phyloP scores from a whole-genome alignment of 106 monocot genomes.

The Acorus calamus region DNA sequence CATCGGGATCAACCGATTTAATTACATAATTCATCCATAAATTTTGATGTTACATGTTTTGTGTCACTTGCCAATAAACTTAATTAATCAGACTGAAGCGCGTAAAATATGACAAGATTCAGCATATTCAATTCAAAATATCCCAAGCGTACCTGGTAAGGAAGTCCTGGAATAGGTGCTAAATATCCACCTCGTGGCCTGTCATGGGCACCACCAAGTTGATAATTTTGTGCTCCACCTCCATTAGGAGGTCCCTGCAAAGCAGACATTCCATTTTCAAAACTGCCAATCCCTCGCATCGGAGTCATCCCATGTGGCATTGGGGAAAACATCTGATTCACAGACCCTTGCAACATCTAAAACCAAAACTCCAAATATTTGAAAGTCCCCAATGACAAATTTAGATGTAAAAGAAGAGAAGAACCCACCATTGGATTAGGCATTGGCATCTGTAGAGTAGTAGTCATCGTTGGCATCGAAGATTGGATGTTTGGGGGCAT shows the following conservation, averaged over 20 bases:
- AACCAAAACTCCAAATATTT: background rate
- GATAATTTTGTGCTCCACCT: too few species aligned
- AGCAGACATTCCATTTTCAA: too few species aligned
- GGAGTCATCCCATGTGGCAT: slow-evolving; percentile 50
- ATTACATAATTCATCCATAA: too few species aligned
- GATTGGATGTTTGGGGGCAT: slow-evolving; percentile 19
- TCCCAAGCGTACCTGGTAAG: slow-evolving; percentile 44
- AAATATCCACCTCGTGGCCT: slow-evolving; percentile 37
- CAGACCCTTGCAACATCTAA: slow-evolving; percentile 63
- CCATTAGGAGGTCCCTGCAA: too few species aligned
- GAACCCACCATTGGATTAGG: slow-evolving; percentile 71
- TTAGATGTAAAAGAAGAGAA: background rate
- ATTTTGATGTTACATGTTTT: too few species aligned
- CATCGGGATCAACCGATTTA: too few species aligned
- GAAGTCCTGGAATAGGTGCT: slow-evolving; percentile 28
- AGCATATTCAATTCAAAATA: too few species aligned
- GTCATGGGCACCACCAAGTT: slow-evolving; percentile 38
- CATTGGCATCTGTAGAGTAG: slow-evolving; percentile 29
- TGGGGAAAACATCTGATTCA: slow-evolving; percentile 50
- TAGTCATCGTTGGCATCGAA: slow-evolving; percentile 31
- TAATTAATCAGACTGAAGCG: too few species aligned
- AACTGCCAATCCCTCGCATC: too few species aligned
- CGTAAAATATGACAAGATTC: too few species aligned
- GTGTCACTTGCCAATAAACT: too few species aligned
- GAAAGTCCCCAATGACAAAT: background rate